These are phyloP conservation scores for Aspergillus avenaceus DNA, from an alignment of 495 filamentous ascomycete species.

Conservation along the genomic window DNA sequence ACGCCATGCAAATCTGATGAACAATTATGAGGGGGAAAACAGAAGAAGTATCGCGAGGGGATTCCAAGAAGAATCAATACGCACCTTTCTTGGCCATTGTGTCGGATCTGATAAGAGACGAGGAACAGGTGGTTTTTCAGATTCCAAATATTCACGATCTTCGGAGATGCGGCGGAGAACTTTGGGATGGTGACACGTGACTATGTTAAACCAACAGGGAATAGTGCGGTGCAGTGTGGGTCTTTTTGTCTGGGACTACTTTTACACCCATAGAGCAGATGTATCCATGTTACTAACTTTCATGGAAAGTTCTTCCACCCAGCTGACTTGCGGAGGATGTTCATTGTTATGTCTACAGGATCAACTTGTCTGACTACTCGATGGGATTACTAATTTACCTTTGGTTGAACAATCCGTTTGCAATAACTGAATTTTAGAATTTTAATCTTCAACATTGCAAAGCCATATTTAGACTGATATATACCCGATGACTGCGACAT, in stretches of 20 bases:
- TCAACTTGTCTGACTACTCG: too few relatives aligned
- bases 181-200: constrained; percentile 11
- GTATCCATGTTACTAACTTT: not conserved
- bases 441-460: too few relatives aligned
- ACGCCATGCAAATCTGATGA: too few relatives aligned
- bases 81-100: constrained; percentile 26
- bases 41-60: too few relatives aligned
- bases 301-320: too few relatives aligned
- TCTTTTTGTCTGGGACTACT: not conserved
- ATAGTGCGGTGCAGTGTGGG: not conserved
- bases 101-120: not conserved
- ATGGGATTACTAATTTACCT: too few relatives aligned
- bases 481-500: not conserved
- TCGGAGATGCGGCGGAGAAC: constrained; percentile 12
- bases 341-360: too few relatives aligned
- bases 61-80: not conserved
- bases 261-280: not conserved
- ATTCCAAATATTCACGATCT: not conserved
- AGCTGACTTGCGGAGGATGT: too few relatives aligned
- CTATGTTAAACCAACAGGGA: not conserved
- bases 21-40: too few relatives aligned
- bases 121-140: not conserved
- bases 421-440: too few relatives aligned
- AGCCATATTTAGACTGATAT: too few relatives aligned
- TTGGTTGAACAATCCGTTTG: too few relatives aligned